Conservation (phyloP, 108 stramenopile species). For the Ochromonas danica region DNA sequence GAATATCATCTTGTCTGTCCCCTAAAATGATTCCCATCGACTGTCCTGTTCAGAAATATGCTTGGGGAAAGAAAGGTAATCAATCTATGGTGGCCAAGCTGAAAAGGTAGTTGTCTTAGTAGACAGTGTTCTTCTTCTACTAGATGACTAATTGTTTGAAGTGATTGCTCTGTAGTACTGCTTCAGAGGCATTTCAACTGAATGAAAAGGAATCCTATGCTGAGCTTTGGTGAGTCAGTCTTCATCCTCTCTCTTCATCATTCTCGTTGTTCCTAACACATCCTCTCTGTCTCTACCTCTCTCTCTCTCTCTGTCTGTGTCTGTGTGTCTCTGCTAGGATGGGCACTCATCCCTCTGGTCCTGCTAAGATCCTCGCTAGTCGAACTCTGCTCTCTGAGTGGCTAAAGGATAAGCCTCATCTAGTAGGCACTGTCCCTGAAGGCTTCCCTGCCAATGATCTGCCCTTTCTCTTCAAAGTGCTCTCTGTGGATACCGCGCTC, state of each 20-base stretch:
- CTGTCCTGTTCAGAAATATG: conserved; percentile 62
- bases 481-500: conserved; percentile 36
- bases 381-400: conserved; percentile 45
- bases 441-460: conserved; percentile 42
- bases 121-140: too few species aligned
- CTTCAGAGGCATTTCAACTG: neutral
- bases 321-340: too few species aligned
- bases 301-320: too few species aligned
- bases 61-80: conserved; percentile 59
- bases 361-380: conserved; percentile 38
- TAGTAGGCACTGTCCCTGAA: conserved; percentile 46
- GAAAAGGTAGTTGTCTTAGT: conserved; percentile 38
- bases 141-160: too few species aligned
- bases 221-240: conserved; percentile 56
- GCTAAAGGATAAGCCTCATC: conserved; percentile 43
- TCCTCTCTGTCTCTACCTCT: too few species aligned
- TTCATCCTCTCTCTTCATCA: too few species aligned
- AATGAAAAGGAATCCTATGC: conserved; percentile 54
- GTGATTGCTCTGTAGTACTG: neutral
- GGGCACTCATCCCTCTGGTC: conserved; percentile 67
- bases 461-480: conserved; percentile 62
- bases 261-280: too few species aligned
- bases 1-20: too few species aligned
- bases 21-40: conserved; percentile 54
- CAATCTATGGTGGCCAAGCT: conserved; percentile 54